These are phyloP conservation scores for Penicillium robsamsonii DNA, from an alignment of 495 filamentous ascomycete species.

Conservation along the genomic window DNA sequence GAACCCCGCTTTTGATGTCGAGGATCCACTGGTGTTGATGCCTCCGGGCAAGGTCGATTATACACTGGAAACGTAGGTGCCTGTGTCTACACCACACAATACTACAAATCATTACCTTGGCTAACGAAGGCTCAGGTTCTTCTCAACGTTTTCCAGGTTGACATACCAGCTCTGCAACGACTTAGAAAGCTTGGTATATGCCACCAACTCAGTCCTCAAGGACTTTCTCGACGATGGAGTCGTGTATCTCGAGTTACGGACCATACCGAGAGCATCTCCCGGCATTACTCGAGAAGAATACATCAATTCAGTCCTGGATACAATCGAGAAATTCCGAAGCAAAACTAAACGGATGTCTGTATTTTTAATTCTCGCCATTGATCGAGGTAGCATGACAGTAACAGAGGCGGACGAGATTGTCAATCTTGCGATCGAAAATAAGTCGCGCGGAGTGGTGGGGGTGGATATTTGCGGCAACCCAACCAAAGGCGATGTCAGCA, in stretches of 20 bases:
- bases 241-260: slow-evolving; percentile 77
- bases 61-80: slow-evolving; percentile 63
- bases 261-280: slow-evolving; percentile 66
- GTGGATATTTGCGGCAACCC: slow-evolving; percentile 83
- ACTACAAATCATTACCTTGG: not conserved
- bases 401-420: slow-evolving; percentile 59
- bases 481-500: slow-evolving; percentile 54
- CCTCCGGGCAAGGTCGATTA: slow-evolving; percentile 66
- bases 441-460: slow-evolving; percentile 61
- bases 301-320: slow-evolving; percentile 59
- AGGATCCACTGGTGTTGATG: slow-evolving; percentile 70
- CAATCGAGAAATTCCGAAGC: slow-evolving; percentile 49
- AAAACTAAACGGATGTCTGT: slow-evolving; percentile 45
- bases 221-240: slow-evolving; percentile 73
- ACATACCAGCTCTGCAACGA: slow-evolving; percentile 73
- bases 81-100: not conserved
- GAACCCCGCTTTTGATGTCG: slow-evolving; percentile 49
- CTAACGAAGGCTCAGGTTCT: slow-evolving; percentile 53
- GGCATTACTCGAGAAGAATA: slow-evolving; percentile 61
- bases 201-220: slow-evolving; percentile 66
- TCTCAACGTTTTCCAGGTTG: slow-evolving; percentile 73
- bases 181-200: slow-evolving; percentile 52
- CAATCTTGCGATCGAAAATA: slow-evolving; percentile 59
- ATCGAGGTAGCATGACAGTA: slow-evolving; percentile 58
- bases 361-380: slow-evolving; percentile 71